These are phyloP conservation scores for Colletotrichum lini DNA, from an alignment of 2,329 filamentous ascomycete species.

Conservation along the genomic window DNA sequence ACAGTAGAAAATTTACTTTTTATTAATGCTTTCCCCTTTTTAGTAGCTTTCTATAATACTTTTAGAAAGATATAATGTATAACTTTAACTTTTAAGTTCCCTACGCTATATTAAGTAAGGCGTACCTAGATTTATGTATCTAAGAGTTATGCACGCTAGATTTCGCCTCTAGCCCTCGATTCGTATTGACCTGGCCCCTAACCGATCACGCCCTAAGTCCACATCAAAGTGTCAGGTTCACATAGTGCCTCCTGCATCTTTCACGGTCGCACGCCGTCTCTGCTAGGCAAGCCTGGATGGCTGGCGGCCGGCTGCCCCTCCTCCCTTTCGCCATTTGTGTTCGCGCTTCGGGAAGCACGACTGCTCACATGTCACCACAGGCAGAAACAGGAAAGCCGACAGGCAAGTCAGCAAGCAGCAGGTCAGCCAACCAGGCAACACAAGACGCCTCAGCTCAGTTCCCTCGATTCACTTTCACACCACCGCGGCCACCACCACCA, in stretches of 20 bases:
- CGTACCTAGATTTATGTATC: too few species aligned
- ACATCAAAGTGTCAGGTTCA: constrained; percentile 37
- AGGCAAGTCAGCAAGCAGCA: constrained; percentile 12
- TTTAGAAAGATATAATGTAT: too few species aligned
- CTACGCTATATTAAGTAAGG: too few species aligned
- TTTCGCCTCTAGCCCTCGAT: too few species aligned
- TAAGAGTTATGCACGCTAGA: too few species aligned
- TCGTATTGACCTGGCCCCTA: too few species aligned
- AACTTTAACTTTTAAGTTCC: too few species aligned
- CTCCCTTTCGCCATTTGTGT: neutral
- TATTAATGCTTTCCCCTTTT: too few species aligned
- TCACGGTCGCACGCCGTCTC: constrained; percentile 30
- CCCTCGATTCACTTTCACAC: constrained; percentile 11
- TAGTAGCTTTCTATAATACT: too few species aligned
- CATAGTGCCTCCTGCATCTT: constrained; percentile 18
- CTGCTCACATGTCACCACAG: constrained; percentile 40
- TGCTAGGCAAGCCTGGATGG: constrained; percentile 31
- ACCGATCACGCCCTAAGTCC: too few species aligned
- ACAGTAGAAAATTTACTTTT: too few species aligned
- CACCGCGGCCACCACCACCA: constrained; percentile 1
- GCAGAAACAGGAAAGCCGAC: constrained; percentile 20
- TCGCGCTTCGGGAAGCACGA: constrained; percentile 31
- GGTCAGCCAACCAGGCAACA: constrained; percentile 17
- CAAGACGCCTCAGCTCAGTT: constrained; percentile 30
- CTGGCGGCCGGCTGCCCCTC: constrained; percentile 14